These are phyloP conservation scores for Hydnomerulius pinastri DNA, from an alignment of 768 basidiomycete genomes.

Conservation along the genomic window DNA sequence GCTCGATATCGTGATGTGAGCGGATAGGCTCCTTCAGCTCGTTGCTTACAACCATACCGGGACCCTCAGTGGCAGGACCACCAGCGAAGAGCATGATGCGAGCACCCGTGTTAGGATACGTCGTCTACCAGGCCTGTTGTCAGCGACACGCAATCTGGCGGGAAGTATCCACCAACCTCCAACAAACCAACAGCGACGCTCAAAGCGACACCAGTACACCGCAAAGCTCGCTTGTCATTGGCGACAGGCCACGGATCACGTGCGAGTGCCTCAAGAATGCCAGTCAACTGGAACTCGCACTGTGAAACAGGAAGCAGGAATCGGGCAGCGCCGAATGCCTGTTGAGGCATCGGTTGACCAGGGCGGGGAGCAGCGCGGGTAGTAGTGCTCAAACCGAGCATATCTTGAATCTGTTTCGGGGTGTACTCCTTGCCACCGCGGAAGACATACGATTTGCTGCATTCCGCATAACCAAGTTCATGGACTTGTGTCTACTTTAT, in stretches of 20 bases:
- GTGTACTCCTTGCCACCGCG: slow-evolving; percentile 96
- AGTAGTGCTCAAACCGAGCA: slow-evolving; percentile 81
- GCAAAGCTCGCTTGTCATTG: slow-evolving; percentile 86
- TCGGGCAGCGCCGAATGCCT: slow-evolving; percentile 81
- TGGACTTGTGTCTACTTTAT: slow-evolving; percentile 88
- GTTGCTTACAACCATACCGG: slow-evolving; percentile 93
- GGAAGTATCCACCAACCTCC: slow-evolving; percentile 52
- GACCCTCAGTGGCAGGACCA: slow-evolving; percentile 94
- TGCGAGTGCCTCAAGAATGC: slow-evolving; percentile 82
- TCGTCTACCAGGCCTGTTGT: slow-evolving; percentile 45
- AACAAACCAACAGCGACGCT: slow-evolving; percentile 91
- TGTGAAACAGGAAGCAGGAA: slow-evolving; percentile 92
- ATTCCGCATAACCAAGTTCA: slow-evolving; percentile 94
- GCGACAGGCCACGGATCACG: slow-evolving; percentile 98
- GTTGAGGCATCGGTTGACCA: slow-evolving; percentile 78
- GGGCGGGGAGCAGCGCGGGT: slow-evolving; percentile 85
- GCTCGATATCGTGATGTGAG: slow-evolving; percentile 98
- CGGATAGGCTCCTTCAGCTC: slow-evolving; percentile 97
- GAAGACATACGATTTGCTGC: slow-evolving; percentile 98
- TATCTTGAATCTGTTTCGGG: slow-evolving; percentile 96
- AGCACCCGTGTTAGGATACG: slow-evolving; percentile 94
- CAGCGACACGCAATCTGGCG: not conserved
- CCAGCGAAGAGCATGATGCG: slow-evolving; percentile 96
- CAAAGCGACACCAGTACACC: slow-evolving; percentile 94
- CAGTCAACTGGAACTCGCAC: slow-evolving; percentile 95